phyloP scores from a whole-genome alignment of 108 stramenopile genomes.

The Cylindrotheca closterium region DNA sequence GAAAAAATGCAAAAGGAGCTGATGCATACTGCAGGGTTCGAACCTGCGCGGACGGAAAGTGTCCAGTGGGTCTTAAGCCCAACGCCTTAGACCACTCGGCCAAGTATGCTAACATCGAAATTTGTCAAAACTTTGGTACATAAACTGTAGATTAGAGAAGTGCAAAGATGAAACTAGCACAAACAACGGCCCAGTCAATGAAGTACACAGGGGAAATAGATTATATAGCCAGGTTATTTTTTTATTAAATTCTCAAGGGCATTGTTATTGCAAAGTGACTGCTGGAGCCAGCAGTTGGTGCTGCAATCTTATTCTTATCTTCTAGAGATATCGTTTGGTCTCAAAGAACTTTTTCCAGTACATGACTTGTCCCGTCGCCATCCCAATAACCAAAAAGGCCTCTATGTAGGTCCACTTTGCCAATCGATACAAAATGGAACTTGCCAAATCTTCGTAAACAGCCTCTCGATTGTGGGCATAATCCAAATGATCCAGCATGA shows the following conservation, averaged over 20 bases:
- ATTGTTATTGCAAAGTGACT: no score
- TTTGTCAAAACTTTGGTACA: no score
- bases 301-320: no score
- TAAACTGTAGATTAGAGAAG: no score
- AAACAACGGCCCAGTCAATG: no score
- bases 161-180: no score
- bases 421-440: constrained; percentile 52
- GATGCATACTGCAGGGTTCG: constrained; percentile 30
- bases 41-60: constrained; percentile 36
- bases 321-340: constrained; percentile 67
- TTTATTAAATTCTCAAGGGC: no score
- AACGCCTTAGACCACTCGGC: constrained; percentile 38
- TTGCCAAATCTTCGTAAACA: constrained; percentile 48
- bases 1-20: not conserved
- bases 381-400: constrained; percentile 58
- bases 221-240: no score
- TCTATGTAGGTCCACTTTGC: constrained; percentile 75
- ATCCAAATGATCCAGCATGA: constrained; percentile 74
- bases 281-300: no score
- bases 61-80: constrained; percentile 37
- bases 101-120: constrained; percentile 26
- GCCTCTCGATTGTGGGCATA: constrained; percentile 70
- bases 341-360: constrained; percentile 86
- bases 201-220: no score
- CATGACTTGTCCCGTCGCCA: constrained; percentile 74